These are phyloP conservation scores for Dictyostelium firmibasis DNA, from an alignment of 78 protist genomes.

Conservation along the genomic window DNA sequence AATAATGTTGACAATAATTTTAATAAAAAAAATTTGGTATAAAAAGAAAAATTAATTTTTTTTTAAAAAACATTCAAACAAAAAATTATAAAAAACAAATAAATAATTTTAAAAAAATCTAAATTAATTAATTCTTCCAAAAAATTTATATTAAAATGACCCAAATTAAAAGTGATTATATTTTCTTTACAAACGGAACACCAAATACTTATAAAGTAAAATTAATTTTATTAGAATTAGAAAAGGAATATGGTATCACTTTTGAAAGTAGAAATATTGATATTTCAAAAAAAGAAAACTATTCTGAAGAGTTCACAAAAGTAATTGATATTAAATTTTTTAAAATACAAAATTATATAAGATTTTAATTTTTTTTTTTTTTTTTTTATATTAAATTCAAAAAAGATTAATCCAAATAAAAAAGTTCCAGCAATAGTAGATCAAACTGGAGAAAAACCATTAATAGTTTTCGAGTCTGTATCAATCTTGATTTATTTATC, in stretches of 20 bases:
- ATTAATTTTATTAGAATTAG: neutral
- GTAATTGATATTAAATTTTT: neutral
- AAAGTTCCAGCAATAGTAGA: conserved; percentile 89
- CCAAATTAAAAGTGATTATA: neutral
- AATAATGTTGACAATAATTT: no score
- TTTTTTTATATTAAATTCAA: neutral
- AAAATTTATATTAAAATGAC: no score
- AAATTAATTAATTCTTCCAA: no score
- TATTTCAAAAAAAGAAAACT: neutral
- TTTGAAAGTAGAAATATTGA: neutral
- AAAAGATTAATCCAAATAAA: conserved; percentile 83
- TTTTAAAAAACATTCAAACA: no score
- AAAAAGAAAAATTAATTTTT: no score
- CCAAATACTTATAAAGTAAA: neutral
- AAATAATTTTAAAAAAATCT: no score
- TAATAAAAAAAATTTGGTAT: no score
- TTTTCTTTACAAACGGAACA: neutral
- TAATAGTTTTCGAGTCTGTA: conserved; percentile 86
- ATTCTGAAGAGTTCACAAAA: neutral
- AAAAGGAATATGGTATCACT: neutral
- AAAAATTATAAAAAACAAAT: no score
- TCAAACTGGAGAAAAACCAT: conserved; percentile 37
- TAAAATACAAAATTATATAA: no score
- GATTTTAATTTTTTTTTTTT: neutral
- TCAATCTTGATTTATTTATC: conserved; percentile 89